Evolutionary conservation across 2,329 filamentous ascomycete genomes (phyloP).

Genomic region (Trichoderma sp.): DNA sequence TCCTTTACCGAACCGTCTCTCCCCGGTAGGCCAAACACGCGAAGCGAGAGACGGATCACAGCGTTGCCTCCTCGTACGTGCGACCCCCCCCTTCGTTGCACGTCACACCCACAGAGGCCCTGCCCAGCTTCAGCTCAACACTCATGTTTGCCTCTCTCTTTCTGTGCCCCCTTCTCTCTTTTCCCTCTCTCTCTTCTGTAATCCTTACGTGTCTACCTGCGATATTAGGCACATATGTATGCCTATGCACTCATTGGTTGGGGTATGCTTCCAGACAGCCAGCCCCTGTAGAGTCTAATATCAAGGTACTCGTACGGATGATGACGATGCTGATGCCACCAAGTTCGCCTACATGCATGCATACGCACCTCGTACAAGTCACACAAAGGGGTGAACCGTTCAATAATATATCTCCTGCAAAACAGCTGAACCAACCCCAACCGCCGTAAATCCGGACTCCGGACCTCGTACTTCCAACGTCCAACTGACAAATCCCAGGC

Average conservation of each 20-base stretch:
- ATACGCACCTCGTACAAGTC: neutral
- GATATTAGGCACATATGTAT: no score
- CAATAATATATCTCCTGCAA: neutral
- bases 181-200: neutral
- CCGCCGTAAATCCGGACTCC: neutral
- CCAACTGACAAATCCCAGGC: neutral
- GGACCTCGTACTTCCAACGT: neutral
- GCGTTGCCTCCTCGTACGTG: neutral
- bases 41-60: constrained; percentile 18
- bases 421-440: neutral
- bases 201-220: neutral
- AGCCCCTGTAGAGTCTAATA: neutral
- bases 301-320: neutral
- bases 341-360: neutral
- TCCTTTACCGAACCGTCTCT: neutral
- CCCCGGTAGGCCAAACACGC: constrained; percentile 12
- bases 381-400: neutral
- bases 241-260: neutral
- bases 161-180: neutral
- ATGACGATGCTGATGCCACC: neutral
- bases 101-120: neutral
- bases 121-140: neutral
- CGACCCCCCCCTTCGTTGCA: neutral
- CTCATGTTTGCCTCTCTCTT: neutral
- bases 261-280: neutral